phyloP scores from a whole-genome alignment of 306 rosid species.

The Castanea mollissima region DNA sequence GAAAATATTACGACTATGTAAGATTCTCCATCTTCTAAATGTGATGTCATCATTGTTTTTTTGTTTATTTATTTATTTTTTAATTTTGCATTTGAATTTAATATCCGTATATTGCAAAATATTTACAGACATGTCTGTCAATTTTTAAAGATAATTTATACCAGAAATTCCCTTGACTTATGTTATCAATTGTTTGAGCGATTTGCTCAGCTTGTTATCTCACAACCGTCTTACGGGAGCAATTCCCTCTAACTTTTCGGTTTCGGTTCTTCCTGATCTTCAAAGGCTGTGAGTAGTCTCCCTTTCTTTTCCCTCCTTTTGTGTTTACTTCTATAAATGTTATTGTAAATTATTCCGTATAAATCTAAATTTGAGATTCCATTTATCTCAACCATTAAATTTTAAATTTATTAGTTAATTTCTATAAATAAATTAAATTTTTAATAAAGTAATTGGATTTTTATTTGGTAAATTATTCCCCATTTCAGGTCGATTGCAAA shows the following conservation, averaged over 20 bases:
- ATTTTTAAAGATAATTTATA: neutral
- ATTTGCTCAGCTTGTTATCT: constrained; percentile 62
- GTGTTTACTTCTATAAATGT: neutral
- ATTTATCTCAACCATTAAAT: neutral
- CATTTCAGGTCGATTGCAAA: constrained; percentile 80
- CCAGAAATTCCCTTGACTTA: neutral
- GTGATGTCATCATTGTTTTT: neutral
- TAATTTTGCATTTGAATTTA: neutral
- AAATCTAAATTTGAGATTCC: neutral
- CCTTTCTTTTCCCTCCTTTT: constrained; percentile 2
- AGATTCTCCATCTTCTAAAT: constrained; percentile 39
- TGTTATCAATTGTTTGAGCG: constrained; percentile 7
- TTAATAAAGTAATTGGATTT: constrained; percentile 8
- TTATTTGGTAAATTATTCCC: constrained; percentile 20
- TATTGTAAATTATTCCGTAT: neutral
- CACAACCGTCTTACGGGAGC: constrained; percentile 68
- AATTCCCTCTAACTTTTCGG: constrained; percentile 61
- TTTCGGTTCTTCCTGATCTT: constrained; percentile 51
- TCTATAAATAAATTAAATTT: constrained; percentile 10
- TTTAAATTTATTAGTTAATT: neutral
- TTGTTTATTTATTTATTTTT: neutral
- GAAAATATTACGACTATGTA: constrained; percentile 80
- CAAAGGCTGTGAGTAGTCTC: constrained; percentile 66
- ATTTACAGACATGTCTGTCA: neutral
- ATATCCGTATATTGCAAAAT: neutral